Evolutionary conservation across 257 asterid species (phyloP).

Genomic region (Petrea volubilis): DNA sequence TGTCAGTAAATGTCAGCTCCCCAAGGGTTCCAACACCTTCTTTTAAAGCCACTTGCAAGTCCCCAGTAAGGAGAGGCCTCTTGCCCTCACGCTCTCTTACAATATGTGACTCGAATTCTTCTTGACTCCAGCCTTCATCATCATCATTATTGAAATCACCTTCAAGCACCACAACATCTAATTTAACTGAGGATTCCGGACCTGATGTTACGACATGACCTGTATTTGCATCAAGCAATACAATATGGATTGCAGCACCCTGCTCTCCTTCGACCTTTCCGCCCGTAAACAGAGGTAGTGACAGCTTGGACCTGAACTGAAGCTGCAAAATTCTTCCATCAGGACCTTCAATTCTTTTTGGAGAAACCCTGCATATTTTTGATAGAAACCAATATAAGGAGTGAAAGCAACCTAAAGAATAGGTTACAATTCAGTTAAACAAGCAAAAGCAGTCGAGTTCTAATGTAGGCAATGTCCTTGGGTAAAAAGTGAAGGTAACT

Average conservation of each 20-base stretch:
- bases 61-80: conserved; percentile 91
- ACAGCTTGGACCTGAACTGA: conserved; percentile 78
- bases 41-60: conserved; percentile 74
- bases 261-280: conserved; percentile 93
- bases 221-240: conserved; percentile 69
- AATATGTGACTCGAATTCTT: conserved; percentile 79
- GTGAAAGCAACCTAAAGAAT: conserved; percentile 12
- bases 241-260: conserved; percentile 74
- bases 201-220: conserved; percentile 74
- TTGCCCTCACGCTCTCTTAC: conserved; percentile 94
- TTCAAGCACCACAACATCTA: conserved; percentile 81
- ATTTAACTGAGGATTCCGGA: conserved; percentile 70
- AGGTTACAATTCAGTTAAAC: neutral
- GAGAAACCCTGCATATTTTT: conserved; percentile 69
- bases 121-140: conserved; percentile 81
- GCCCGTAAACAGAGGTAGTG: conserved; percentile 88
- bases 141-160: conserved; percentile 91
- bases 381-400: conserved; percentile 16
- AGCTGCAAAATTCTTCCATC: conserved; percentile 87
- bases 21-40: conserved; percentile 91
- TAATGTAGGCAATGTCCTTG: conserved; percentile 17
- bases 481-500: conserved; percentile 3
- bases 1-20: conserved; percentile 89
- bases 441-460: conserved; percentile 7
- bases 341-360: conserved; percentile 81